Conservation (phyloP, 257 asterid species). For the Capsicum pubescens region DNA sequence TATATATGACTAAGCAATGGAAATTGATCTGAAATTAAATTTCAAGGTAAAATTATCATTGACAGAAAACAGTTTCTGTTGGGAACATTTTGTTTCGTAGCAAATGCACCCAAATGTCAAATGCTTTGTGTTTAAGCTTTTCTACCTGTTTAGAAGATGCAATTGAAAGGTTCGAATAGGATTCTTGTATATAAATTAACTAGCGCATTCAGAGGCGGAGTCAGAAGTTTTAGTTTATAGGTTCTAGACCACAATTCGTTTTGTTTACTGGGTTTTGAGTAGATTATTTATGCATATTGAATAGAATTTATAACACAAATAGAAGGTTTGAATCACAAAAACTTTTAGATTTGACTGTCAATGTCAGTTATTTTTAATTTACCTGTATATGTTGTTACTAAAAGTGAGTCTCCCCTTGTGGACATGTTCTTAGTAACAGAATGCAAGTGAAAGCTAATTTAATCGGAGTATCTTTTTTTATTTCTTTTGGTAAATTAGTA, state of each 20-base stretch:
- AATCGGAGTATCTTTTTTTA: neutral
- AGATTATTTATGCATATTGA: no score
- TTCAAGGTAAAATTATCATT: neutral
- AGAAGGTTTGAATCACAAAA: no score
- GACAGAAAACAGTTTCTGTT: neutral
- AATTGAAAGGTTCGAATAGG: neutral
- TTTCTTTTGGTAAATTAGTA: neutral
- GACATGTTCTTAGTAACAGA: neutral
- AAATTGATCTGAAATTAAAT: neutral
- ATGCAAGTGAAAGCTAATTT: neutral
- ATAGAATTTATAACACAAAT: no score
- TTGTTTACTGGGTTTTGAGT: no score
- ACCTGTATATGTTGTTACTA: neutral
- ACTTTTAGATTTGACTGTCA: neutral
- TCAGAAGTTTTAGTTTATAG: no score
- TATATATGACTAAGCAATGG: neutral
- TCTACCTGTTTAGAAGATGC: neutral
- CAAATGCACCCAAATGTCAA: neutral
- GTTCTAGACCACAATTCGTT: no score
- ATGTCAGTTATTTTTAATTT: neutral
- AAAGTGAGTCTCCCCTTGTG: neutral
- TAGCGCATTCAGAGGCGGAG: neutral
- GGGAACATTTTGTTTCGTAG: neutral
- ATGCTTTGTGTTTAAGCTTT: neutral
- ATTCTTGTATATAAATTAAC: neutral